These are phyloP conservation scores for Kodamaea sp. DNA, from an alignment of 1,139 yeast genomes.

Conservation along the genomic window DNA sequence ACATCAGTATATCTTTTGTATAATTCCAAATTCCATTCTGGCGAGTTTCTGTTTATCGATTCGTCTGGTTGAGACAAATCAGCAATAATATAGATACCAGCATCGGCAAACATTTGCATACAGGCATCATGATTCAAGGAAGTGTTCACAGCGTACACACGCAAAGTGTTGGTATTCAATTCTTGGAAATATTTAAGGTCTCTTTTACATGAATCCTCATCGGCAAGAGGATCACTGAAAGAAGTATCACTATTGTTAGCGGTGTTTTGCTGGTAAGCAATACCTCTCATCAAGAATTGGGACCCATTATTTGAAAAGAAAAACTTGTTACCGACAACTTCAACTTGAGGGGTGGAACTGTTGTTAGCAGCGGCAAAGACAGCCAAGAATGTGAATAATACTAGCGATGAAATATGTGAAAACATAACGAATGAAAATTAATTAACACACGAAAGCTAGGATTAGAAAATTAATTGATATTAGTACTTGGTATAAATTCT, in stretches of 20 bases:
- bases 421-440: not conserved
- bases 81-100: conserved; percentile 82
- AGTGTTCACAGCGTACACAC: conserved; percentile 77
- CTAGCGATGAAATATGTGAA: conserved; percentile 5
- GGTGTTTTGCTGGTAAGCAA: conserved; percentile 46
- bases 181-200: conserved; percentile 77
- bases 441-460: not conserved
- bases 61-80: conserved; percentile 85
- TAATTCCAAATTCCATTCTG: conserved; percentile 66
- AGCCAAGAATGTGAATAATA: conserved; percentile 3
- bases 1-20: conserved; percentile 73
- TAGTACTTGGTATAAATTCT: too few species aligned
- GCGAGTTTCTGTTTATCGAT: conserved; percentile 72
- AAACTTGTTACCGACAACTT: conserved; percentile 45
- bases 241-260: conserved; percentile 36
- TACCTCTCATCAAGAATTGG: conserved; percentile 43
- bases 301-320: conserved; percentile 44
- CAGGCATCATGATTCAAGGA: conserved; percentile 79
- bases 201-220: conserved; percentile 66
- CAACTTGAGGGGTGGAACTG: conserved; percentile 29
- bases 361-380: conserved; percentile 8
- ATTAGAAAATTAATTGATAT: too few species aligned
- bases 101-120: conserved; percentile 79
- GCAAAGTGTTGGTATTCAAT: conserved; percentile 70
- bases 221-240: conserved; percentile 74